Evolutionary conservation across 1,284 basidiomycete genomes (phyloP).

Genomic region (Ustilago bromivora): DNA sequence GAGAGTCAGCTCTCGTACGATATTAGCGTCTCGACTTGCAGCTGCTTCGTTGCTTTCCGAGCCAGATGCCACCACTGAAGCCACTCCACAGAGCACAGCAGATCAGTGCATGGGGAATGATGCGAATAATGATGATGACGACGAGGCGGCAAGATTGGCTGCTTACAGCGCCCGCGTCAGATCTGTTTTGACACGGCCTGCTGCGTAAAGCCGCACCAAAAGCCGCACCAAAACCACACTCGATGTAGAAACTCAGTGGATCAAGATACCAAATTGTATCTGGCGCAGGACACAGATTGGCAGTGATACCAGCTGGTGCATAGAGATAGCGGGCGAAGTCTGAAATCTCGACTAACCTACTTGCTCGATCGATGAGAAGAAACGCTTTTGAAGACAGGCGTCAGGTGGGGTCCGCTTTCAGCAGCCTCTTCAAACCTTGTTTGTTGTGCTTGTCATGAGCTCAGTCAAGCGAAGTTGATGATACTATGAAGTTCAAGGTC

Average conservation of each 20-base stretch:
- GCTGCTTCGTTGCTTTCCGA: conserved; percentile 13
- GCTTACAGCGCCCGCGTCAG: conserved; percentile 13
- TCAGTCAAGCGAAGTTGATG: background rate
- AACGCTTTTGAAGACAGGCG: too few relatives aligned
- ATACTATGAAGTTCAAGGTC: conserved; percentile 1
- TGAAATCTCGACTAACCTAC: background rate
- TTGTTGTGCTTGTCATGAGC: background rate
- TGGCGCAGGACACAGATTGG: background rate
- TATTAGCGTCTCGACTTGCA: conserved; percentile 22
- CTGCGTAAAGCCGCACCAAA: conserved; percentile 4
- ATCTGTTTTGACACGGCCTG: conserved; percentile 8
- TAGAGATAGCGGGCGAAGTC: background rate
- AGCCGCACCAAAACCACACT: background rate
- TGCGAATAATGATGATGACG: background rate
- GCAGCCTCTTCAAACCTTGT: too few relatives aligned
- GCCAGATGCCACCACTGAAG: background rate
- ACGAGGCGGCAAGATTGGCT: conserved; percentile 3
- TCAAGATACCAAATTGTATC: background rate
- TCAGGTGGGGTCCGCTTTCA: too few relatives aligned
- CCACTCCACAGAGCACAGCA: background rate
- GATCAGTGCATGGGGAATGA: background rate
- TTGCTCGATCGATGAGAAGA: background rate
- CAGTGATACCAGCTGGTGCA: background rate
- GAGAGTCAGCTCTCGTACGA: conserved; percentile 20
- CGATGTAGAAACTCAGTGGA: background rate